These are phyloP conservation scores for Physaria fendleri DNA, from an alignment of 345 rosid genomes.

Conservation along the genomic window DNA sequence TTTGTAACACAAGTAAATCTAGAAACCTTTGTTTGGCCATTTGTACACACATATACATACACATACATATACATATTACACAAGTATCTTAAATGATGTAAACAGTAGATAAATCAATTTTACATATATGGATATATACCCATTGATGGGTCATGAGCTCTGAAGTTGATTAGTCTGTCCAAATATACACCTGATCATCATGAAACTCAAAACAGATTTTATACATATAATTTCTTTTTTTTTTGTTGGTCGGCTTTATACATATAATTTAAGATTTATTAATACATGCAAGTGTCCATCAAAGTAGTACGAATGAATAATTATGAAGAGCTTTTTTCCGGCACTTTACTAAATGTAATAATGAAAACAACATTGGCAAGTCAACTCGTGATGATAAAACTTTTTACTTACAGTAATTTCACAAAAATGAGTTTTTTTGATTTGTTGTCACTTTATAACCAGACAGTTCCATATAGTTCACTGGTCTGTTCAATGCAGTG, in stretches of 20 bases:
- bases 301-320: constrained; percentile 24
- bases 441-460: constrained; percentile 23
- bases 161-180: constrained; percentile 27
- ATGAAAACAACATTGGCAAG: constrained; percentile 32
- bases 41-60: constrained; percentile 21
- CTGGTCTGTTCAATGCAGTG: constrained; percentile 26
- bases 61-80: no score
- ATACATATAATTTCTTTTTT: no score
- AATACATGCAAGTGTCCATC: constrained; percentile 31
- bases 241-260: no score
- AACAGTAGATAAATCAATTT: constrained; percentile 30
- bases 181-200: constrained; percentile 22
- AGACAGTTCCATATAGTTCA: constrained; percentile 23
- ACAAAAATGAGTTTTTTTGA: constrained; percentile 17
- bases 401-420: constrained; percentile 6
- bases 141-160: constrained; percentile 24
- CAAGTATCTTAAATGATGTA: constrained; percentile 27
- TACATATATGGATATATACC: constrained; percentile 15
- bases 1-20: no score
- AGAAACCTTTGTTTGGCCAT: constrained; percentile 24
- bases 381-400: constrained; percentile 27
- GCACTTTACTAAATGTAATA: constrained; percentile 33
- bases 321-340: constrained; percentile 22
- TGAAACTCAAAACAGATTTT: constrained; percentile 9
- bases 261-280: not conserved